Evolutionary conservation across 1,284 basidiomycete genomes (phyloP).

Genomic region (Coniferiporia weirii): DNA sequence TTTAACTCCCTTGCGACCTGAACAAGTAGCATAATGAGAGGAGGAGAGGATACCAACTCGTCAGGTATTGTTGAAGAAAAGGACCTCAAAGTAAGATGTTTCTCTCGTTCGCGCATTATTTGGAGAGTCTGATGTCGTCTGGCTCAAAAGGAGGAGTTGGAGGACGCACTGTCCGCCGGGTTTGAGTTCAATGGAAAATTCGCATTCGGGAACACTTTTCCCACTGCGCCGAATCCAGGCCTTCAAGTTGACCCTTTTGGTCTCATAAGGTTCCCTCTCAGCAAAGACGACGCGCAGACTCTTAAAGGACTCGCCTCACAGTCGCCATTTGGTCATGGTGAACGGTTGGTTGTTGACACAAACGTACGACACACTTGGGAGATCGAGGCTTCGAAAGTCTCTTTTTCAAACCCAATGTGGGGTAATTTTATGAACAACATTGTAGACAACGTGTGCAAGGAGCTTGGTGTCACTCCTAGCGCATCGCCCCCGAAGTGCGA

Average conservation of each 20-base stretch:
- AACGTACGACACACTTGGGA: slow-evolving; percentile 39
- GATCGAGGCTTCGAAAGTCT: slow-evolving; percentile 23
- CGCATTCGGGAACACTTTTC: slow-evolving; percentile 19
- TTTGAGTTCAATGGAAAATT: slow-evolving; percentile 27
- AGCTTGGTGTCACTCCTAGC: slow-evolving; percentile 29
- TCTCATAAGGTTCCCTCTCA: slow-evolving; percentile 35
- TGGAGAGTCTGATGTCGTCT: too few relatives aligned
- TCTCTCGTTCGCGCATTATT: neutral
- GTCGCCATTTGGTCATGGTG: slow-evolving; percentile 37
- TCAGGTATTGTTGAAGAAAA: neutral
- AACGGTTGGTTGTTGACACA: slow-evolving; percentile 32
- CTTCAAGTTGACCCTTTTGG: slow-evolving; percentile 24
- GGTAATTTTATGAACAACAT: slow-evolving; percentile 24
- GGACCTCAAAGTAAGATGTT: neutral
- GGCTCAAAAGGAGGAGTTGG: slow-evolving; percentile 23
- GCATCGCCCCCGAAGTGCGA: slow-evolving; percentile 30
- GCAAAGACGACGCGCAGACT: slow-evolving; percentile 31
- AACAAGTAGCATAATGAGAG: neutral
- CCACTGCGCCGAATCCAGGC: slow-evolving; percentile 26
- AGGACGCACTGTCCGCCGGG: slow-evolving; percentile 24
- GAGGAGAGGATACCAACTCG: neutral
- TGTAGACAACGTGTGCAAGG: slow-evolving; percentile 28
- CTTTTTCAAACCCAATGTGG: slow-evolving; percentile 35
- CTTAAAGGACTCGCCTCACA: slow-evolving; percentile 29
- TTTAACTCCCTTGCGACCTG: too few relatives aligned